Evolutionary conservation across 495 filamentous ascomycete species (phyloP), one percentile per base, ranked within the genome.

Genomic region (Aspergillus nanangensis): DNA sequence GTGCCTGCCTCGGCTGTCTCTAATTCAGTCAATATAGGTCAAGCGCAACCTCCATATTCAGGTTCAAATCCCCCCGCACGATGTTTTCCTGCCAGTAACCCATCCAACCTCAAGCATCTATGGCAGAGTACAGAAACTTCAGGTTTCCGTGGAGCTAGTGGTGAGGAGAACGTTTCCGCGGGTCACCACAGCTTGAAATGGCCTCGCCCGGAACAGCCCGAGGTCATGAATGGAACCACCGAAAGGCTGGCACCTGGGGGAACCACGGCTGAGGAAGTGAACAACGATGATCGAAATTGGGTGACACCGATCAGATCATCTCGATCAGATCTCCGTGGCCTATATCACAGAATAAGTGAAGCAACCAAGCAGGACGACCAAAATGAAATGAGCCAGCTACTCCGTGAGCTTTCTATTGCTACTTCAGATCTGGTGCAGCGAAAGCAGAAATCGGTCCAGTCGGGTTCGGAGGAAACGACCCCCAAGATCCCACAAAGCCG

Each of bases 281-380:
- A 25, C 24, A 27, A 15, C 14, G 27, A 9, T 2, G 39, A 8
- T 15, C 14, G 19, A n/a, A 25, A 8, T 27, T 44, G 45, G 48
- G 29, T 27, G 36, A 38, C 50, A 29, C 44, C 48, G 19, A 51
- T 33, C 17, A 55, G 25, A 33, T 17, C 24, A 22, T 29, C 44
- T 20, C 46, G 52, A 9, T 20, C 48, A 13, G 47, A 55, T 14
- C 38, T 65, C 22, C 51, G 45, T 8, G 44, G 41, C 25, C 14
- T 65, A 8, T 60, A 62, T 36, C 50, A 45, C 14, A 50, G 50
- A n/a, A 62, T 65, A 14, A 54, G 60, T 42, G 47, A 58, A 11
- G 55, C 58, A 5, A 51, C 38, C 24, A 46, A 47, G 21, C 54
- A 47, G 1, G 50, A 58, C 2, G 52, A 60, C 9, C 44, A 58